These are phyloP conservation scores for Nothophytophthora sp. DNA, from an alignment of 352 stramenopile species.

Conservation along the genomic window DNA sequence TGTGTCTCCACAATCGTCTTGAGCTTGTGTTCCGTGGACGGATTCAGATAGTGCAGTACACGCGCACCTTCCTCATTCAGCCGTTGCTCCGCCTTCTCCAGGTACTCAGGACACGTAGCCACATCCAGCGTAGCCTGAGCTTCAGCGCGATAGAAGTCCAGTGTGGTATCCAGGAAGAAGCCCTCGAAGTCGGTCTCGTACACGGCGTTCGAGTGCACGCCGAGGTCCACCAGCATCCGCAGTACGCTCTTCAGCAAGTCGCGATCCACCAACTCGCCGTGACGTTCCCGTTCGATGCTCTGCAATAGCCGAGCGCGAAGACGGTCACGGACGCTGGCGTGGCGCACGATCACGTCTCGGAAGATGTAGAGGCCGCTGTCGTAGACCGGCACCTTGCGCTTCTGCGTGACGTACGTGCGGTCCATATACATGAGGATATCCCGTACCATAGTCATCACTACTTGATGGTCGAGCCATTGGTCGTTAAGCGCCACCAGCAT, in stretches of 20 bases:
- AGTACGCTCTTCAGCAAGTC: constrained; percentile 89
- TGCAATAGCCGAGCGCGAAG: constrained; percentile 73
- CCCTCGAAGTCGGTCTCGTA: constrained; percentile 99
- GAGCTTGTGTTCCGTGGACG: constrained; percentile 94
- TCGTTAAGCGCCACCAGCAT: constrained; percentile 90
- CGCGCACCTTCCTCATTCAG: constrained; percentile 94
- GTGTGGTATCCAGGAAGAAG: constrained; percentile 93
- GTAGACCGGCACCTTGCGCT: constrained; percentile 92
- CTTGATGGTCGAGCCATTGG: constrained; percentile 93
- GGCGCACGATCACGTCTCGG: constrained; percentile 83
- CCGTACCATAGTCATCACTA: constrained; percentile 99
- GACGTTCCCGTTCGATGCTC: constrained; percentile 87
- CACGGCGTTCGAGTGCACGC: constrained; percentile 88
- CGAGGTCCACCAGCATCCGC: constrained; percentile 95
- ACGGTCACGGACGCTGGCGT: constrained; percentile 76
- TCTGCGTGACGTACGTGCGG: constrained; percentile 95
- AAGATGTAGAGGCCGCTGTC: constrained; percentile 93
- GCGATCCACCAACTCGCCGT: constrained; percentile 91
- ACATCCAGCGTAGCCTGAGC: constrained; percentile 80
- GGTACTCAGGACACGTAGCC: constrained; percentile 96
- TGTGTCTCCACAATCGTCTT: constrained; percentile 95
- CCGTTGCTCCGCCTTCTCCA: constrained; percentile 93
- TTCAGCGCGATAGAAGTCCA: constrained; percentile 96
- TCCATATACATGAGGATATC: constrained; percentile 99
- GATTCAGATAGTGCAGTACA: constrained; percentile 90